These are phyloP conservation scores for Gastrolobium villosum DNA, from an alignment of 306 rosid genomes.

Conservation along the genomic window DNA sequence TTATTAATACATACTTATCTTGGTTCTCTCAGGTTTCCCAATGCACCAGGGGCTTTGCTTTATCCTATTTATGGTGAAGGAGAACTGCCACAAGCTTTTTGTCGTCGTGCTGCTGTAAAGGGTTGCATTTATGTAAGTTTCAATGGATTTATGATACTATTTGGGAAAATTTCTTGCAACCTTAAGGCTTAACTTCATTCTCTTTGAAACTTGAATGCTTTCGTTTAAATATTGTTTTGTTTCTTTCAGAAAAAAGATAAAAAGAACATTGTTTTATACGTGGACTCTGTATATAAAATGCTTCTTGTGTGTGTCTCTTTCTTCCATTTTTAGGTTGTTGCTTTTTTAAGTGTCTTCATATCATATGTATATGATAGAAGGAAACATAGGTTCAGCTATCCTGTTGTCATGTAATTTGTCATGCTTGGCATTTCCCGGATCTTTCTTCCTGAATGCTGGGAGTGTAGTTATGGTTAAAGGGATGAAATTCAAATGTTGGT, in stretches of 20 bases:
- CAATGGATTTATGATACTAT: slow-evolving; percentile 21
- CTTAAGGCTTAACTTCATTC: not conserved
- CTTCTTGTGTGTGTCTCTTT: slow-evolving; percentile 18
- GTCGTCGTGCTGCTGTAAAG: slow-evolving; percentile 96
- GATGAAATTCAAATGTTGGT: slow-evolving; percentile 19
- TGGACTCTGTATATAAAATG: slow-evolving; percentile 15
- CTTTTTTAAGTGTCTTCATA: not conserved
- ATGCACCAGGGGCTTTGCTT: slow-evolving; percentile 84
- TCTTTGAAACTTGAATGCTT: slow-evolving; percentile 13
- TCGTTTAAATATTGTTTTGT: slow-evolving; percentile 6
- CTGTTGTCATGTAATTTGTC: slow-evolving; percentile 5
- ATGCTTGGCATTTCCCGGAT: slow-evolving; percentile 29
- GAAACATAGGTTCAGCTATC: not conserved
- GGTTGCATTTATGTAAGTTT: slow-evolving; percentile 93
- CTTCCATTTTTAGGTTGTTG: not conserved
- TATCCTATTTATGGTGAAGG: slow-evolving; percentile 93
- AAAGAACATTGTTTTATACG: slow-evolving; percentile 1
- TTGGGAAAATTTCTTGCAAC: not conserved
- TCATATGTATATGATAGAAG: slow-evolving; percentile 23
- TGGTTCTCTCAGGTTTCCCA: slow-evolving; percentile 67
- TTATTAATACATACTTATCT: not conserved
- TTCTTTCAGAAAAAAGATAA: not conserved
- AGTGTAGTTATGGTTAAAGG: slow-evolving; percentile 24
- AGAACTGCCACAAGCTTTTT: slow-evolving; percentile 90
- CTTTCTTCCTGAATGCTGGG: not conserved